Base-by-base conservation (phyloP, 2,329 filamentous ascomycete species). In the Exserohilum turcica region DNA sequence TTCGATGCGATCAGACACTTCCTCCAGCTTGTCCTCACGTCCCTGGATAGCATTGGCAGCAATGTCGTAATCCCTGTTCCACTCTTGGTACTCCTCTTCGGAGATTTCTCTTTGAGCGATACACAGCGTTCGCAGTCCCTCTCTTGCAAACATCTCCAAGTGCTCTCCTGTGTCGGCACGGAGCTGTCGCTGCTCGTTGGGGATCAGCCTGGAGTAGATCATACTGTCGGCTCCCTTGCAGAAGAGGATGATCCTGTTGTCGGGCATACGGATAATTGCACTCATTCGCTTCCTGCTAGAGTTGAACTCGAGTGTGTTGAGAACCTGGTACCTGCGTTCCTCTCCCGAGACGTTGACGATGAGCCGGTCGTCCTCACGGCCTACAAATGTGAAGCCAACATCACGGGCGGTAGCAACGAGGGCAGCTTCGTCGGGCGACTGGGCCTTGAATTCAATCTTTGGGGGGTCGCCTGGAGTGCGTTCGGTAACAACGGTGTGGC, bases 171-270 rank as follows among this genome's bases (percentile, higher is more conserved):
- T 99, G 15, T 84, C 82, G 64, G 85, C 84, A 57, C 94, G 86
- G 48, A 99, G 83, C 67, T 96, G 89, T 56, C 86, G 82, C 76
- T 99, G 94, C 74, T 96, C 87, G 43, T 92, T 92, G 59, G 84
- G 86, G 76, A 87, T 90, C 55, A 99, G 80, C 5, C 94, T 89
- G 6, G 92, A 92, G 74, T 97, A 99, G 60, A 99, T 97, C 66
- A 97, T 89, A 67, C 91, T 97, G 73, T 99, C 94, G 29, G 94
- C 94, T 60, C 94, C 94, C 78, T 99, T 99, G 81, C 94, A 99
- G 76, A 95, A 96, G 1, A 99, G 82, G 48, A 94, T 82, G 57
- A 99, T 97, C 53, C 83, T 87, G 35, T 90, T 89, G 73, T 97
- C 86, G 0, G 94, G 93, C 92, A 97, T 96, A 52, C 90, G 85